phyloP scores from a whole-genome alignment of 2,329 filamentous ascomycete species.

The Pseudogymnoascus sp. region DNA sequence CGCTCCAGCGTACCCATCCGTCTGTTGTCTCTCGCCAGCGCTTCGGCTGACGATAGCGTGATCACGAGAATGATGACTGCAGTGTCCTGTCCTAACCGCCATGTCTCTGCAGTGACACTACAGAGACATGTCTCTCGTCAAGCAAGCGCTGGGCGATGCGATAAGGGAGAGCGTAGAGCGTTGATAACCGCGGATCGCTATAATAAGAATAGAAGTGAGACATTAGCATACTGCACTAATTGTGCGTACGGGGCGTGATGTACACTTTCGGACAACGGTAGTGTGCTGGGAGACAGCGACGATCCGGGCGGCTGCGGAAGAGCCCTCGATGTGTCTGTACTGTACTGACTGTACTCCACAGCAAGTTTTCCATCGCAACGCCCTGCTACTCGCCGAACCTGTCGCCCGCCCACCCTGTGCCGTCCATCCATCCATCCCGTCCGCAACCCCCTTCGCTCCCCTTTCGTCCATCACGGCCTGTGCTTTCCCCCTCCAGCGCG shows the following conservation, averaged over 20 bases:
- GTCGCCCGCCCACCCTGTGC: background rate
- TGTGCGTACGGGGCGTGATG: too few species aligned
- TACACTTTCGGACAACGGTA: background rate
- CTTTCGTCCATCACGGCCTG: background rate
- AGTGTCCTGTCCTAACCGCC: background rate
- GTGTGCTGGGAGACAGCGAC: background rate
- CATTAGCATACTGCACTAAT: too few species aligned
- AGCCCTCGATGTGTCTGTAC: background rate
- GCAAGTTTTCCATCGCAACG: too few species aligned
- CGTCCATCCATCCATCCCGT: background rate
- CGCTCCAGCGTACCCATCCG: background rate
- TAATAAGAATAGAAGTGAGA: background rate
- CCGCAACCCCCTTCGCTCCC: background rate
- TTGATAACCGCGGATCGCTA: background rate
- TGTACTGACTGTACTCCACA: too few species aligned
- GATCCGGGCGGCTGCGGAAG: background rate
- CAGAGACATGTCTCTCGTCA: background rate
- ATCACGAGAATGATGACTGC: background rate
- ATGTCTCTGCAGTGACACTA: background rate
- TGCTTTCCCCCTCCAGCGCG: background rate
- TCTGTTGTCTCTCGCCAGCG: background rate
- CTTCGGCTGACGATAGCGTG: background rate
- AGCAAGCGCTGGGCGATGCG: background rate
- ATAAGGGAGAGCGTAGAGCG: background rate
- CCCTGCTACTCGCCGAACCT: too few species aligned